These are phyloP conservation scores for Closterium sp. DNA, from an alignment of 139 green algal genomes.

Conservation along the genomic window DNA sequence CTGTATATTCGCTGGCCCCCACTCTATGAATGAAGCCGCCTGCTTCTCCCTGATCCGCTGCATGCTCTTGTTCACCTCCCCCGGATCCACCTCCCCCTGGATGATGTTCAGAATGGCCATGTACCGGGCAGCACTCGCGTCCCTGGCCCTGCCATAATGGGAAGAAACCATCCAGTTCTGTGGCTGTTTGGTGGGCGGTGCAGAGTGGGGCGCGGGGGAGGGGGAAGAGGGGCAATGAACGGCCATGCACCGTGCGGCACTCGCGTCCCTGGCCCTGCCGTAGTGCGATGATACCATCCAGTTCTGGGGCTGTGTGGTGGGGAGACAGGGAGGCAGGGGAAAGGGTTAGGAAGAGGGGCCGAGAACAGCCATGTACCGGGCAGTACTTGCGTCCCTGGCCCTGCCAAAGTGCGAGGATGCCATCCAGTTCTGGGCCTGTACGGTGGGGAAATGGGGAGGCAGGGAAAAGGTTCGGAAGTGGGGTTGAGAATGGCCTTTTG, in stretches of 20 bases:
- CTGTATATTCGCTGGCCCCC: constrained; percentile 93
- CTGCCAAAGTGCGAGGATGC: constrained; percentile 76
- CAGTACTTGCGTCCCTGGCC: constrained; percentile 64
- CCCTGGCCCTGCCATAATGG: constrained; percentile 71
- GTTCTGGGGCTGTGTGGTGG: constrained; percentile 84
- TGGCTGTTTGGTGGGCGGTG: constrained; percentile 55
- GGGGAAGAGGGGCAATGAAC: constrained; percentile 58
- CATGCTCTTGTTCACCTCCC: constrained; percentile 76
- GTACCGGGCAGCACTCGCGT: constrained; percentile 74
- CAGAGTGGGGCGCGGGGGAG: neutral
- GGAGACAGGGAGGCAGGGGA: neutral
- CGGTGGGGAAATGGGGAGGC: neutral
- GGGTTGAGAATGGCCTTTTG: constrained; percentile 90
- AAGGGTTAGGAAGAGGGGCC: no score
- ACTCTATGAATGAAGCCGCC: constrained; percentile 97
- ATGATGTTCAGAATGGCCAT: constrained; percentile 99
- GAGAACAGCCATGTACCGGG: constrained; percentile 94
- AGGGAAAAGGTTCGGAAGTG: no score
- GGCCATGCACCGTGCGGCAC: constrained; percentile 87
- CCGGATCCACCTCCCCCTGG: constrained; percentile 86
- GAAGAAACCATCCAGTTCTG: constrained; percentile 98
- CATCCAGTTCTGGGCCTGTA: constrained; percentile 97
- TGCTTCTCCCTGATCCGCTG: constrained; percentile 93
- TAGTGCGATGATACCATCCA: constrained; percentile 92
- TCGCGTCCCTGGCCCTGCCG: constrained; percentile 68